Conservation (phyloP, 352 stramenopile species). For the Pilasporangium apinafurcum region DNA sequence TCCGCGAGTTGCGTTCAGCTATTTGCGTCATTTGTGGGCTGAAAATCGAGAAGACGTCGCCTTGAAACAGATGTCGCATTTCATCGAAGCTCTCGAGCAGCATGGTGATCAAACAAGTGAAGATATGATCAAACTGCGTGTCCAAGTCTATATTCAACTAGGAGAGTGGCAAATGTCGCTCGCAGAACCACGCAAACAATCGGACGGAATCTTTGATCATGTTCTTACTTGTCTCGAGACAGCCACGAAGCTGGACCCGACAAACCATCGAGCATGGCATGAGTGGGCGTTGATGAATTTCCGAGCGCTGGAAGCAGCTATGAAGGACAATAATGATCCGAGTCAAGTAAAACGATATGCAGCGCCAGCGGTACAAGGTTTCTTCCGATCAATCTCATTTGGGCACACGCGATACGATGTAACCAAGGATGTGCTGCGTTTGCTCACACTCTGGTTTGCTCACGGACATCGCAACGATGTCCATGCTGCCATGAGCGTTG, state of each 20-base stretch:
- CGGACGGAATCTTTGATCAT: slow-evolving; percentile 64
- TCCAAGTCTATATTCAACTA: slow-evolving; percentile 83
- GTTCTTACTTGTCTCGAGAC: slow-evolving; percentile 78
- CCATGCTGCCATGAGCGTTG: slow-evolving; percentile 64
- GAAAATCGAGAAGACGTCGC: slow-evolving; percentile 80
- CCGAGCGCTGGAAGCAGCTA: slow-evolving; percentile 55
- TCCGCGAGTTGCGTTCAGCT: slow-evolving; percentile 74
- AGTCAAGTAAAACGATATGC: slow-evolving; percentile 63
- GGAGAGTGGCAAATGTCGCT: slow-evolving; percentile 83
- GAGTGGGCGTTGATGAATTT: slow-evolving; percentile 99
- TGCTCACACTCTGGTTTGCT: slow-evolving; percentile 98
- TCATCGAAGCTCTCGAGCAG: slow-evolving; percentile 78
- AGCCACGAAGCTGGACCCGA: slow-evolving; percentile 77
- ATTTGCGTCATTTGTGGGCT: slow-evolving; percentile 75
- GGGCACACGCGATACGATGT: slow-evolving; percentile 92
- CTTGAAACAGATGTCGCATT: slow-evolving; percentile 78
- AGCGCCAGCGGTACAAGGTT: slow-evolving; percentile 94
- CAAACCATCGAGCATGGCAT: slow-evolving; percentile 97
- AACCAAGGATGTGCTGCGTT: slow-evolving; percentile 97
- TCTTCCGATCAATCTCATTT: slow-evolving; percentile 96
- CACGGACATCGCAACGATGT: slow-evolving; percentile 93
- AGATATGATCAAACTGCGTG: slow-evolving; percentile 66
- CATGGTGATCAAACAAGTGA: slow-evolving; percentile 54
- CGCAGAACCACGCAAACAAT: slow-evolving; percentile 64
- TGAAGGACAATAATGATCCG: slow-evolving; percentile 51